Evolutionary conservation across 73 alveolate genomes (phyloP).

Genomic region (Paramecium tetraurelia): DNA sequence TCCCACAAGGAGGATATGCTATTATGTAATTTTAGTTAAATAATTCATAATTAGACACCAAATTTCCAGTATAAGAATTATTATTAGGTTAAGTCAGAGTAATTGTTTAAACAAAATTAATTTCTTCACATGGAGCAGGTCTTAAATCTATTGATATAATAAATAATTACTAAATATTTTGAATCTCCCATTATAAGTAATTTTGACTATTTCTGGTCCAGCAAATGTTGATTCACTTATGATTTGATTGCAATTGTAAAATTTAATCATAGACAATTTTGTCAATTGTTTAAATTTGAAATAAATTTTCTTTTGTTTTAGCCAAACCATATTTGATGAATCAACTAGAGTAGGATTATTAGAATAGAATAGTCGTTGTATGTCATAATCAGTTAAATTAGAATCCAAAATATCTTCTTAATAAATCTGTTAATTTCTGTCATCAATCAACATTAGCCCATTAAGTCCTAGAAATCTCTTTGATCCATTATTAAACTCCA

Average conservation of each 20-base stretch:
- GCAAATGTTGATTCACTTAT: not conserved
- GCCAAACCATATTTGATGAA: not conserved
- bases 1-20: slow-evolving; percentile 28
- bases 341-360: not conserved
- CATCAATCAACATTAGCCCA: not conserved
- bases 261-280: not conserved
- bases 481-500: not conserved
- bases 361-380: not conserved
- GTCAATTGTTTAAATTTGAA: not conserved
- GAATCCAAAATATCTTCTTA: not conserved
- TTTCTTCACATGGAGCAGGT: slow-evolving; percentile 72
- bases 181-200: not conserved
- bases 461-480: not conserved
- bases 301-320: not conserved
- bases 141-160: slow-evolving; percentile 31
- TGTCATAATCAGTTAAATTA: not conserved
- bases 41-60: not conserved
- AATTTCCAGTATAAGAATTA: not conserved
- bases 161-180: not conserved
- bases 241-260: not conserved
- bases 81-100: slow-evolving; percentile 47
- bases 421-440: not conserved
- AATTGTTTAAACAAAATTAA: slow-evolving; percentile 70
- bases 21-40: not conserved
- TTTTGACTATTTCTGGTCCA: slow-evolving; percentile 17